Percentiles rank a stretch among this genome's conserved stretches.
phyloP scores from a whole-genome alignment of 768 basidiomycete genomes.

The Sarcomyxa edulis region DNA sequence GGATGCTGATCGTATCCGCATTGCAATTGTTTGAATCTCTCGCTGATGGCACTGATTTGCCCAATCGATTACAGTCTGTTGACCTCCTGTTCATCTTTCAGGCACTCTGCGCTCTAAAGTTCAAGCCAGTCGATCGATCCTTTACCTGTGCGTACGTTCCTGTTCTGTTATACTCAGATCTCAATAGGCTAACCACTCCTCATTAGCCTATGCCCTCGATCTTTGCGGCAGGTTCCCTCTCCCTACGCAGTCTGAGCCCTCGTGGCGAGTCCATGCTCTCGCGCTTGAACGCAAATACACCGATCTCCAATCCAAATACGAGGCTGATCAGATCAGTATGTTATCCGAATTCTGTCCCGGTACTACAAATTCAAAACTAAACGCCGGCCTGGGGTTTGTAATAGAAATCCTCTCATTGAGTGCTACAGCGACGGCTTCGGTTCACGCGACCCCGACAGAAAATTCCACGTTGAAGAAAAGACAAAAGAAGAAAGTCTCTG shows the following conservation, averaged over 20 bases:
- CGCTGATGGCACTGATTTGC: conserved; percentile 1
- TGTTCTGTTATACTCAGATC: neutral
- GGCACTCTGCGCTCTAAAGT: conserved; percentile 42
- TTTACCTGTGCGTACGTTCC: conserved; percentile 29
- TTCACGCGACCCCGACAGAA: too few species aligned
- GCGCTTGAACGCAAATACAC: conserved; percentile 33
- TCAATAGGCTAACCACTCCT: neutral
- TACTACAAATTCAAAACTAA: too few species aligned
- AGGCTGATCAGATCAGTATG: conserved; percentile 37
- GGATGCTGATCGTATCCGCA: conserved; percentile 30
- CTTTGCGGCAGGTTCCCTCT: conserved; percentile 30
- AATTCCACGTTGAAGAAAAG: conserved; percentile 12
- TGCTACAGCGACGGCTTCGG: too few species aligned
- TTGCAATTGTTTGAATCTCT: conserved; percentile 31
- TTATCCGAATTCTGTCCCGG: too few species aligned
- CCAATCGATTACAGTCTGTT: neutral
- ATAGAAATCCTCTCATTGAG: too few species aligned
- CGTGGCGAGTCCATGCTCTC: conserved; percentile 38
- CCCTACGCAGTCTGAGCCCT: conserved; percentile 13
- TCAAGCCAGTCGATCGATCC: conserved; percentile 37
- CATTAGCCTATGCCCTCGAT: conserved; percentile 39
- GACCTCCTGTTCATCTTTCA: conserved; percentile 14
- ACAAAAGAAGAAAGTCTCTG: conserved; percentile 12
- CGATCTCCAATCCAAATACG: conserved; percentile 32
- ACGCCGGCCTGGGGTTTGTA: too few species aligned